phyloP scores from a whole-genome alignment of 2,329 filamentous ascomycete species.

The Cryphonectria parasitica region DNA sequence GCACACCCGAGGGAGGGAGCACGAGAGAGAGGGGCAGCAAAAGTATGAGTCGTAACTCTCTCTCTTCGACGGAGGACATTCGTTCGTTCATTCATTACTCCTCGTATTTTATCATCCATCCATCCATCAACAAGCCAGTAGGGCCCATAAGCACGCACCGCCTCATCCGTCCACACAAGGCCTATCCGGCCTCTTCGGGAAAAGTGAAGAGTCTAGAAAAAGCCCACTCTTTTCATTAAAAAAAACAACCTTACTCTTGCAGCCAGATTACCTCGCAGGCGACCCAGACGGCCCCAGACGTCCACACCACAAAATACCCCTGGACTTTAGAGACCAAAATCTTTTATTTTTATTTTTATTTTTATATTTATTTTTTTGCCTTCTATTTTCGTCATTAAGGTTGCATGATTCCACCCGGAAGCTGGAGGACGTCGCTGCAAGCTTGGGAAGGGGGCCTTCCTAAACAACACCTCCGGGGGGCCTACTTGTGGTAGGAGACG shows the following conservation, averaged over 20 bases:
- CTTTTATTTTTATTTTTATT: background rate
- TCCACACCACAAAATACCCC: background rate
- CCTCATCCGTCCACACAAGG: background rate
- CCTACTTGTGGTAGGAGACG: background rate
- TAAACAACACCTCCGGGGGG: constrained; percentile 7
- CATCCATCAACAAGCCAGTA: background rate
- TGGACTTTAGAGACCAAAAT: background rate
- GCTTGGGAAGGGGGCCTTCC: constrained; percentile 12
- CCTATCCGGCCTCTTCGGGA: constrained; percentile 5
- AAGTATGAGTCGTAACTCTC: background rate
- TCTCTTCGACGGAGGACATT: background rate
- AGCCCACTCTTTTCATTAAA: background rate
- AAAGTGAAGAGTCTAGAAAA: constrained; percentile 1
- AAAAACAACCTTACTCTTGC: background rate
- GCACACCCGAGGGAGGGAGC: background rate
- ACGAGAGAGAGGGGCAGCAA: background rate
- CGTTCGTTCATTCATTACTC: background rate
- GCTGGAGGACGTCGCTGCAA: constrained; percentile 14
- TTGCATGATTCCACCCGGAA: constrained; percentile 19
- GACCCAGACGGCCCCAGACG: background rate
- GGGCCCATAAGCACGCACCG: background rate
- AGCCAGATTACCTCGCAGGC: constrained; percentile 6
- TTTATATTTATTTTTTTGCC: background rate
- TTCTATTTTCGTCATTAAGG: constrained; percentile 24
- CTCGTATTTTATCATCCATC: background rate